Evolutionary conservation across 352 stramenopile genomes (phyloP).

Genomic region (Phytophthora nicotianae): DNA sequence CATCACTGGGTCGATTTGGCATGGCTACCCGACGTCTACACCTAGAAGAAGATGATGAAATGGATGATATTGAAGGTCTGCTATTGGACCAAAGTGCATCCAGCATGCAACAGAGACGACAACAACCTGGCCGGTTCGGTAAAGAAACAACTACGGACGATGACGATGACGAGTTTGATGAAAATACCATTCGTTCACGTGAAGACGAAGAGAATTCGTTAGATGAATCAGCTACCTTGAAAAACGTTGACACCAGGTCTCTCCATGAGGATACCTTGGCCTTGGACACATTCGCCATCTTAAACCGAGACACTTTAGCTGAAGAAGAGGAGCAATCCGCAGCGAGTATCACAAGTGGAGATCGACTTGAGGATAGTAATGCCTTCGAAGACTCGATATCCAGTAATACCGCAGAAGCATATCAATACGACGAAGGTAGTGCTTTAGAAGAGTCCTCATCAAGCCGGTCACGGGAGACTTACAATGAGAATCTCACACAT

Average conservation of each 20-base stretch:
- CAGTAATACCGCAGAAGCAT: not conserved
- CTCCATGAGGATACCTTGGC: not conserved
- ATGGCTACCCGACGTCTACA: not conserved
- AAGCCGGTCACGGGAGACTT: not conserved
- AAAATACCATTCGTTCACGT: conserved; percentile 4
- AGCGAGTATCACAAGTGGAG: not conserved
- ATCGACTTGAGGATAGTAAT: not conserved
- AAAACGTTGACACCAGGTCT: not conserved
- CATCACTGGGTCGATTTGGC: conserved; percentile 4
- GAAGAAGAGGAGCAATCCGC: not conserved
- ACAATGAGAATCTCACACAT: no score
- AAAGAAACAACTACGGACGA: not conserved
- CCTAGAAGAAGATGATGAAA: conserved; percentile 40
- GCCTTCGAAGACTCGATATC: not conserved
- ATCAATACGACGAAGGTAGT: not conserved
- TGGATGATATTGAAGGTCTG: conserved; percentile 37
- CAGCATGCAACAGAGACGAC: conserved; percentile 4
- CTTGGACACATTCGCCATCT: not conserved
- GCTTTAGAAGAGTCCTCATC: conserved; percentile 7
- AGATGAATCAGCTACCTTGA: not conserved
- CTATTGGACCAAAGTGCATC: conserved; percentile 27
- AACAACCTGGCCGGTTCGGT: not conserved
- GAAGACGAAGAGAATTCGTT: not conserved
- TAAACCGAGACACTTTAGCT: not conserved
- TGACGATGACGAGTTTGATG: conserved; percentile 15